Percentiles rank a stretch among this genome's conserved stretches.
Evolutionary conservation across 2,329 filamentous ascomycete genomes (phyloP).

Genomic region (Pseudopyrenochaeta lycopersici): DNA sequence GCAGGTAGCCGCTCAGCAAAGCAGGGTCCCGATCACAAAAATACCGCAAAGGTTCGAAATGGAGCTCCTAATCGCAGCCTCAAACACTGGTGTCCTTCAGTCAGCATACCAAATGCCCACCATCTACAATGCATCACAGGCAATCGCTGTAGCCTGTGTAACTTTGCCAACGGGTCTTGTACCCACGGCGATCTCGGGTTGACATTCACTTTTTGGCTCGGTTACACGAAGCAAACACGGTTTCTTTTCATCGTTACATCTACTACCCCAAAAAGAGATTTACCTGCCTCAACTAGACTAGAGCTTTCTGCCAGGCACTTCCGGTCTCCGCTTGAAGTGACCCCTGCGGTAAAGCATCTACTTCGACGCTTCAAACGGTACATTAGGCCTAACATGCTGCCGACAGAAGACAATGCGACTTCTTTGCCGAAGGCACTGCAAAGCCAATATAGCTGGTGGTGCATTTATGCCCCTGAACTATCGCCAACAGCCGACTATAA

Average conservation of each 20-base stretch:
- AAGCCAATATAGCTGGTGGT: too few species aligned
- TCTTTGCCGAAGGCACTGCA: not conserved
- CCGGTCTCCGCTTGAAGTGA: not conserved
- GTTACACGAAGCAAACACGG: conserved; percentile 38
- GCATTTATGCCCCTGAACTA: too few species aligned
- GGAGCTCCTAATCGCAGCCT: too few species aligned
- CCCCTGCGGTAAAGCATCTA: conserved; percentile 1
- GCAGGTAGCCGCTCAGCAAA: conserved; percentile 9
- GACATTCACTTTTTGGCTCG: conserved; percentile 22
- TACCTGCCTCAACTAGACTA: conserved; percentile 31
- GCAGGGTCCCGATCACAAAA: not conserved
- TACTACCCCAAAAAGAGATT: conserved; percentile 40
- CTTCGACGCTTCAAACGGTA: not conserved
- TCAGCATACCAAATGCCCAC: too few species aligned
- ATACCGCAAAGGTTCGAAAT: not conserved
- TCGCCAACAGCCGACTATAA: too few species aligned
- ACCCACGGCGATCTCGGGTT: conserved; percentile 20
- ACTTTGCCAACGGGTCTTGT: conserved; percentile 29
- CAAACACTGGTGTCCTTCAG: too few species aligned
- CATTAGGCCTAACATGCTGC: not conserved
- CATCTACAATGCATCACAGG: conserved; percentile 4
- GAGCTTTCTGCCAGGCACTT: not conserved
- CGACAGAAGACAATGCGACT: not conserved
- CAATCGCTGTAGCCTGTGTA: conserved; percentile 24
- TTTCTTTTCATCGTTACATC: conserved; percentile 45